Conservation (phyloP, 2,329 filamentous ascomycete species). For the Biscogniauxia sp. region DNA sequence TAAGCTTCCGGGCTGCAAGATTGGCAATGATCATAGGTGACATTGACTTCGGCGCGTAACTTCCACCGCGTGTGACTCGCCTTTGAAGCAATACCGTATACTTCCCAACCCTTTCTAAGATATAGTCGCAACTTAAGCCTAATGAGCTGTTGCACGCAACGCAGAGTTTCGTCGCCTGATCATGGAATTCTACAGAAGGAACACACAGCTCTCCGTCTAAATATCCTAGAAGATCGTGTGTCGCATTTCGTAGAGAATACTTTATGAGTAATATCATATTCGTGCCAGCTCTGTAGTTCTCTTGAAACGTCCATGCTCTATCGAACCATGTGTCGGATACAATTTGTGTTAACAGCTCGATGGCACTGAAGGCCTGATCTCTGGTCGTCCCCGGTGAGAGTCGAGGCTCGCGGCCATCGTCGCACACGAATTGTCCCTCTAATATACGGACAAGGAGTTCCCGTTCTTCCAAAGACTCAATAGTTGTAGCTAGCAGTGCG, state of each 20-base stretch:
- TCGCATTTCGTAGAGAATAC: slow-evolving; percentile 18
- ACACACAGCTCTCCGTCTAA: slow-evolving; percentile 16
- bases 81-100: no score
- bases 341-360: neutral
- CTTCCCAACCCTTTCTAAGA: no score
- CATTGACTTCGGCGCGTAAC: no score
- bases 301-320: slow-evolving; percentile 34
- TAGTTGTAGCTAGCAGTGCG: slow-evolving; percentile 3
- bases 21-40: neutral
- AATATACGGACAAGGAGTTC: no score
- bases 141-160: no score
- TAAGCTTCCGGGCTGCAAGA: neutral
- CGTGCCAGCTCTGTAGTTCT: slow-evolving; percentile 30
- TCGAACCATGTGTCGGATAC: slow-evolving; percentile 28
- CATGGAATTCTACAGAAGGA: neutral
- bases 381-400: no score
- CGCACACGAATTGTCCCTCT: no score
- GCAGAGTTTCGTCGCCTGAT: no score
- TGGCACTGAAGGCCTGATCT: neutral
- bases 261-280: slow-evolving; percentile 29
- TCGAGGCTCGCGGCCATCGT: no score
- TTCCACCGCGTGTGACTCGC: no score
- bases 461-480: neutral
- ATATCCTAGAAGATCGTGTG: slow-evolving; percentile 8
- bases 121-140: no score